phyloP scores from a whole-genome alignment of 1,139 yeast species.

The Nakaseomyces sp. region DNA sequence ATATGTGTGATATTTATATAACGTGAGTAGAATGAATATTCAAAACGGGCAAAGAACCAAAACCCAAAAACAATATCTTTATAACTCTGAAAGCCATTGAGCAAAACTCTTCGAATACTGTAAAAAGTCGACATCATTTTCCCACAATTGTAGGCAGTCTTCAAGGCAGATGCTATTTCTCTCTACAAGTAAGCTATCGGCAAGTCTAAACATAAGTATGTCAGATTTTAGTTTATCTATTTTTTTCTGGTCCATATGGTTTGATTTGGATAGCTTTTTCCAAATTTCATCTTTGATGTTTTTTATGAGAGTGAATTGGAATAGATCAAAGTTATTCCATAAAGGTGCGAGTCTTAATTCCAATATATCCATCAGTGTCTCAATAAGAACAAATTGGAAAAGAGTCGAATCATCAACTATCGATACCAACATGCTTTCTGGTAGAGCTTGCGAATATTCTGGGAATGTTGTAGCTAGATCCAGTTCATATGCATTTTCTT shows the following conservation, averaged over 20 bases:
- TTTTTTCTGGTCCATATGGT: constrained; percentile 6
- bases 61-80: constrained; percentile 1
- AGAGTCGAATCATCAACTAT: constrained; percentile 11
- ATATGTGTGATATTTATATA: too few relatives aligned
- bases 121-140: constrained; percentile 11
- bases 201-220: constrained; percentile 13
- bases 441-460: constrained; percentile 10
- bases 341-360: constrained; percentile 21
- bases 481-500: constrained; percentile 14
- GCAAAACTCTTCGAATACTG: constrained; percentile 12
- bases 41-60: neutral
- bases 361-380: constrained; percentile 19
- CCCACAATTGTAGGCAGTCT: constrained; percentile 17
- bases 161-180: constrained; percentile 14
- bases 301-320: constrained; percentile 20
- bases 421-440: constrained; percentile 15
- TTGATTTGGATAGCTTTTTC: constrained; percentile 10
- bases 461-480: constrained; percentile 8
- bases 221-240: constrained; percentile 10
- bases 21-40: neutral
- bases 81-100: constrained; percentile 20
- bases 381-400: constrained; percentile 19
- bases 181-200: constrained; percentile 12
- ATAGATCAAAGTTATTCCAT: constrained; percentile 23
- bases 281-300: constrained; percentile 23